Conservation (phyloP, 495 filamentous ascomycete genomes). For the Lichenothelia convexa region DNA sequence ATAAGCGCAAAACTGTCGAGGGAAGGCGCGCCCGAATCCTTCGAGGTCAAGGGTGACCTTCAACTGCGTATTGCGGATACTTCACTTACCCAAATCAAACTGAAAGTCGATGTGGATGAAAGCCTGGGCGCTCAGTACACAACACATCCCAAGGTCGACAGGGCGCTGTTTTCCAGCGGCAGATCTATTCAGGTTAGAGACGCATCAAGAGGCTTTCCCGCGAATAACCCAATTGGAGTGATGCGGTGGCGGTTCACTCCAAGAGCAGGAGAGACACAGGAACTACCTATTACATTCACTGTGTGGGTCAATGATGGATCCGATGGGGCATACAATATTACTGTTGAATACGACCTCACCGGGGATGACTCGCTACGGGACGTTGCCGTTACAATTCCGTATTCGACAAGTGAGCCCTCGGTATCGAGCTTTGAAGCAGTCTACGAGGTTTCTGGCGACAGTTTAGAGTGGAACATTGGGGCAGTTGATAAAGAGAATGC, state of each 20-base stretch:
- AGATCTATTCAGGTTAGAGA: constrained; percentile 77
- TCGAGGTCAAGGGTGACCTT: constrained; percentile 80
- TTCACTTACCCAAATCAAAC: constrained; percentile 70
- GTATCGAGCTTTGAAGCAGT: constrained; percentile 86
- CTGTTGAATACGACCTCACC: constrained; percentile 83
- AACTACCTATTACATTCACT: constrained; percentile 76
- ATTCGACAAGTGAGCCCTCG: constrained; percentile 57
- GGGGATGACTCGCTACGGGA: constrained; percentile 59
- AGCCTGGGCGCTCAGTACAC: constrained; percentile 71
- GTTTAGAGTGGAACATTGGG: constrained; percentile 81
- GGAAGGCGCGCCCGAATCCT: constrained; percentile 64
- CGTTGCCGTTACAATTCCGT: constrained; percentile 75
- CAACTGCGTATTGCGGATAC: constrained; percentile 76
- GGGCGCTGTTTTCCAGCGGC: constrained; percentile 54
- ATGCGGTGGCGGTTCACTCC: constrained; percentile 70
- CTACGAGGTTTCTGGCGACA: constrained; percentile 88
- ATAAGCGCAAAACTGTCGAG: constrained; percentile 75
- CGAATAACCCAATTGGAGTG: constrained; percentile 76
- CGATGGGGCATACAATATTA: constrained; percentile 61
- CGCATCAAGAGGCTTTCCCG: constrained; percentile 65
- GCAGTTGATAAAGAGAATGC: constrained; percentile 61
- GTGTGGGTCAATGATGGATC: constrained; percentile 86
- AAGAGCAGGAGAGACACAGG: constrained; percentile 48
- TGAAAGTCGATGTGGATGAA: constrained; percentile 54
- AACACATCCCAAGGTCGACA: constrained; percentile 91